Conservation (phyloP, 1,284 basidiomycete genomes). For the Gomphus sp. region DNA sequence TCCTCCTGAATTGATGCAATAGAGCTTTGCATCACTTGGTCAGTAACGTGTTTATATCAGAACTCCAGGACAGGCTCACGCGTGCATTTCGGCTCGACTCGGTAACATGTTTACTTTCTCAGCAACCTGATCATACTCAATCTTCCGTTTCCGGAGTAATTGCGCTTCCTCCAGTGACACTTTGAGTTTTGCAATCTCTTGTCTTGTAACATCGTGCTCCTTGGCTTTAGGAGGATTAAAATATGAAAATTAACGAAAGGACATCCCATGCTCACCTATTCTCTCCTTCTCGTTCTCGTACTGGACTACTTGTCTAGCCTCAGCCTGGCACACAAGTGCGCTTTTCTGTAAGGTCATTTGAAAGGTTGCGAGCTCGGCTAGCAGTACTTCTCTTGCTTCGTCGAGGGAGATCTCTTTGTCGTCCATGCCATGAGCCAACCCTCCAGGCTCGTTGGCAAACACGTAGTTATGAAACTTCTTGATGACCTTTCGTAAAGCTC, state of each 20-base stretch:
- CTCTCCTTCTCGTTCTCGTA: conserved; percentile 60
- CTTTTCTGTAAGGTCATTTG: conserved; percentile 65
- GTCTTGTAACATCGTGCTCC: conserved; percentile 54
- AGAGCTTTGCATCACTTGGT: conserved; percentile 32
- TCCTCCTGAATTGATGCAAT: conserved; percentile 66
- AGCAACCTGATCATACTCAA: conserved; percentile 74
- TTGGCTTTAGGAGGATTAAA: conserved; percentile 35
- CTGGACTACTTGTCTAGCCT: conserved; percentile 70
- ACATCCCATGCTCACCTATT: conserved; percentile 45
- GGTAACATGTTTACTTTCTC: conserved; percentile 76
- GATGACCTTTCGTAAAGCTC: conserved; percentile 57
- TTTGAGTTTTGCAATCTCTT: conserved; percentile 70
- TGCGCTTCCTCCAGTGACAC: conserved; percentile 67
- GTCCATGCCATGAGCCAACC: conserved; percentile 28
- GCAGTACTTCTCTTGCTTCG: conserved; percentile 67
- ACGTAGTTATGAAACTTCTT: conserved; percentile 71
- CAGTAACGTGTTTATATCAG: not conserved
- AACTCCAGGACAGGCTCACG: conserved; percentile 29
- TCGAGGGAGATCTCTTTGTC: conserved; percentile 33
- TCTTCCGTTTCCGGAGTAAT: conserved; percentile 60
- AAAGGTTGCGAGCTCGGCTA: conserved; percentile 67
- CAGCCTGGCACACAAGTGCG: conserved; percentile 71
- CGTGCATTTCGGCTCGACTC: conserved; percentile 60
- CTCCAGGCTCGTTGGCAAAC: conserved; percentile 37
- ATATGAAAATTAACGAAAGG: not conserved